These are phyloP conservation scores for Stachybotrys chlorohalonatus DNA, from an alignment of 2,329 filamentous ascomycete species.

Conservation along the genomic window DNA sequence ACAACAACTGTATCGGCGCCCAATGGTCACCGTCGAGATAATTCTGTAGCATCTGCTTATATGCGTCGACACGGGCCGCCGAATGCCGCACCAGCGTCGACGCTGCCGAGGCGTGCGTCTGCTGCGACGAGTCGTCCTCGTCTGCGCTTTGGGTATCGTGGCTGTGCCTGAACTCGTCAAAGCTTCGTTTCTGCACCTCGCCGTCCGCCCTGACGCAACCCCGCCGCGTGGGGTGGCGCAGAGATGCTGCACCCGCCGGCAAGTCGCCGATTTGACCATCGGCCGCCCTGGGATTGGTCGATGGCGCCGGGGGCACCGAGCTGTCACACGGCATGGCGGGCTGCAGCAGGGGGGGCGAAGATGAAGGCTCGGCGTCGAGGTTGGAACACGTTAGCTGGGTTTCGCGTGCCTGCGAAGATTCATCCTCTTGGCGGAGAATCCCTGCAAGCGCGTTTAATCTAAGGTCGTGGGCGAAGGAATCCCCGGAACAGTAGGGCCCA, in stretches of 20 bases:
- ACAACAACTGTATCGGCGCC: slow-evolving; percentile 22
- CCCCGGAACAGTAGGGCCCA: slow-evolving; percentile 54
- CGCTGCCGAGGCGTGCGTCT: slow-evolving; percentile 4
- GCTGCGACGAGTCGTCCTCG: slow-evolving; percentile 1
- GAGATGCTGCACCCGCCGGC: neutral
- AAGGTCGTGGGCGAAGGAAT: slow-evolving; percentile 55
- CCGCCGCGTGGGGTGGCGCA: neutral
- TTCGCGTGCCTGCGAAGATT: neutral
- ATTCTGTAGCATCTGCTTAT: slow-evolving; percentile 20
- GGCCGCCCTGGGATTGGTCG: neutral
- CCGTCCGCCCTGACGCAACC: neutral
- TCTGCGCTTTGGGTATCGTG: neutral
- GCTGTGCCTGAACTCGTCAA: slow-evolving; percentile 4
- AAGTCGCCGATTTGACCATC: neutral
- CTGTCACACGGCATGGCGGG: neutral
- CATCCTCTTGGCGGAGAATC: neutral
- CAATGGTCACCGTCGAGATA: slow-evolving; percentile 14
- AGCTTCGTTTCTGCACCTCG: slow-evolving; percentile 9
- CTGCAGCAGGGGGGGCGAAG: neutral
- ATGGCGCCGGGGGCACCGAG: neutral
- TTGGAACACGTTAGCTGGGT: neutral
- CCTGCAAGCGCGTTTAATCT: slow-evolving; percentile 36
- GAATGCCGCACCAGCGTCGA: slow-evolving; percentile 12
- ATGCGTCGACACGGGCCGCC: slow-evolving; percentile 19
- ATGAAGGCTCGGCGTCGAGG: neutral